A percentile compares a stretch with the other conserved stretches of the same genome.
Conservation (phyloP, 169 alveolate species). For the Babesia sp. region DNA sequence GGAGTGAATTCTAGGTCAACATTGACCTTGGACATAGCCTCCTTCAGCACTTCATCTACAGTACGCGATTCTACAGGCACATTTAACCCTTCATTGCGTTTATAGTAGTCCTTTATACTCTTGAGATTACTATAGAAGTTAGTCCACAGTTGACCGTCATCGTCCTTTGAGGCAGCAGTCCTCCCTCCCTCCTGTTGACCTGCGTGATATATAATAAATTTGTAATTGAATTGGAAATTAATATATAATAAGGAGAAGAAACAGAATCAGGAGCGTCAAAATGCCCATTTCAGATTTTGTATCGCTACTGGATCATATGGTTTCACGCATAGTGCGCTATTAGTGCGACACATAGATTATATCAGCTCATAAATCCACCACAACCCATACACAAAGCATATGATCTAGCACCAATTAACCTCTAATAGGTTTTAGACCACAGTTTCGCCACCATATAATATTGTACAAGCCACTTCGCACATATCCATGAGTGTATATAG, state of each 20-base stretch:
- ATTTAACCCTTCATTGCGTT: conserved; percentile 59
- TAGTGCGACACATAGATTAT: too few relatives aligned
- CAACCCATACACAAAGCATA: too few relatives aligned
- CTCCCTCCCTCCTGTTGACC: conserved; percentile 60
- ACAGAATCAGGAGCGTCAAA: too few relatives aligned
- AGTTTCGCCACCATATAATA: too few relatives aligned
- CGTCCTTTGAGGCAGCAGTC: conserved; percentile 54
- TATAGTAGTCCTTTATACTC: conserved; percentile 69
- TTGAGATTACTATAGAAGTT: conserved; percentile 75
- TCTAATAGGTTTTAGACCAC: too few relatives aligned
- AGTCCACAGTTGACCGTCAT: conserved; percentile 73
- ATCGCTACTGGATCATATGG: too few relatives aligned
- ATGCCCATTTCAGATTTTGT: too few relatives aligned
- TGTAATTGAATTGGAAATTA: too few relatives aligned
- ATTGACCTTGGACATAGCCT: conserved; percentile 60
- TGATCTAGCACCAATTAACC: too few relatives aligned
- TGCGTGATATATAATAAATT: not conserved
- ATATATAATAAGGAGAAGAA: too few relatives aligned
- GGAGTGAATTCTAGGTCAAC: conserved; percentile 74
- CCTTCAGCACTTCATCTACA: conserved; percentile 62
- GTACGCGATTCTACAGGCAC: conserved; percentile 46
- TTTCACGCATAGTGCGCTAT: too few relatives aligned
- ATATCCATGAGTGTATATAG: not conserved
- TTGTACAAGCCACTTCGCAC: not conserved
- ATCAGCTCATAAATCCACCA: too few relatives aligned